Evolutionary conservation across 2,329 filamentous ascomycete species (phyloP).

Genomic region (Phialophora tarda): DNA sequence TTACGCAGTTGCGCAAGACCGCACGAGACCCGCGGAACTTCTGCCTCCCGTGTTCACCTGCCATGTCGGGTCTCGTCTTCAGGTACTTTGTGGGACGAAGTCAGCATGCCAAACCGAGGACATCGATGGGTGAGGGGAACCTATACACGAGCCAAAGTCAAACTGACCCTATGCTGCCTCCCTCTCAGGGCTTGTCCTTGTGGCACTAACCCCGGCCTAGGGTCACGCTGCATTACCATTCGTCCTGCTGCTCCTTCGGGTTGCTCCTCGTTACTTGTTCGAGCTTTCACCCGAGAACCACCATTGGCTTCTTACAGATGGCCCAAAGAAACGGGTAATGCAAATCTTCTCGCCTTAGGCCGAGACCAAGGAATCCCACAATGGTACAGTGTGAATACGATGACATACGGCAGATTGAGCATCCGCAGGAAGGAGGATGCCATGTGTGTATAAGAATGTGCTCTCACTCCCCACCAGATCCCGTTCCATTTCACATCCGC

Average conservation of each 20-base stretch:
- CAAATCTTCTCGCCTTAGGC: not conserved
- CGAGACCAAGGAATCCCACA: not conserved
- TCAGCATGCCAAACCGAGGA: not conserved
- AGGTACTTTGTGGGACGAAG: not conserved
- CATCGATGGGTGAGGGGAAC: not conserved
- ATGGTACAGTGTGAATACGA: not conserved
- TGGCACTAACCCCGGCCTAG: not conserved
- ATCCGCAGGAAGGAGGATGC: not conserved
- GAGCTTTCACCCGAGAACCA: not conserved
- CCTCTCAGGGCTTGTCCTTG: not conserved
- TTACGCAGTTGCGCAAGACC: not conserved
- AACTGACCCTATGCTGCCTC: not conserved
- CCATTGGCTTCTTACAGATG: not conserved
- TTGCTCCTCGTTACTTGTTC: not conserved
- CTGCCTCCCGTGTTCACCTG: not conserved
- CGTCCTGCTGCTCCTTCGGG: not conserved
- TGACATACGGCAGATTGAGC: not conserved
- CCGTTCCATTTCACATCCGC: not conserved
- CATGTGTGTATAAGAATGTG: not conserved
- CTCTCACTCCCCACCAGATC: not conserved
- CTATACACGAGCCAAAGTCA: not conserved
- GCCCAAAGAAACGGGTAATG: not conserved
- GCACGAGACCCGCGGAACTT: not conserved
- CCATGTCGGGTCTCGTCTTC: not conserved
- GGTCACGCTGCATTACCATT: not conserved